These are phyloP conservation scores for Pichia manshurica DNA, from an alignment of 805 yeast genomes.

Conservation along the genomic window DNA sequence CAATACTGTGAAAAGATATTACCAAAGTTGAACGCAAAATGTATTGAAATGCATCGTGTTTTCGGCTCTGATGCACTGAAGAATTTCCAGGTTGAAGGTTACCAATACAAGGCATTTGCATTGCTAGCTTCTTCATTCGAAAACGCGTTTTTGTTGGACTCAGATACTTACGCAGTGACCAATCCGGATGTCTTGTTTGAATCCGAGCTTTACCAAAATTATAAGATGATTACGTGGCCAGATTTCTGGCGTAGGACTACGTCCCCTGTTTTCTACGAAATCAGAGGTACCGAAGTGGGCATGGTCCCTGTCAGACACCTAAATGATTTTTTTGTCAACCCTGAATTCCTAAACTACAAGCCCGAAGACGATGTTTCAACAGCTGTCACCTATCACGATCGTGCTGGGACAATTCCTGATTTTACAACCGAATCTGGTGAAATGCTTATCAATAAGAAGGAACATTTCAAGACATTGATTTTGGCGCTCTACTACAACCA, in stretches of 20 bases:
- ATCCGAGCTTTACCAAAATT: constrained; percentile 46
- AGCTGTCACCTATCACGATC: constrained; percentile 51
- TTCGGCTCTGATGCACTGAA: constrained; percentile 49
- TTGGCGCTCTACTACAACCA: constrained; percentile 55
- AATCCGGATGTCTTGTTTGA: constrained; percentile 57
- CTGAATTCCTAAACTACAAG: constrained; percentile 28
- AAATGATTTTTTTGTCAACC: constrained; percentile 30
- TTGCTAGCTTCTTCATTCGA: constrained; percentile 68
- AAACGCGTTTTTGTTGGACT: constrained; percentile 64
- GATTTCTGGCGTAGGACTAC: constrained; percentile 87
- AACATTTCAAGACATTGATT: constrained; percentile 49
- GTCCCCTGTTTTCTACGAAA: constrained; percentile 63
- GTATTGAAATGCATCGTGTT: constrained; percentile 59
- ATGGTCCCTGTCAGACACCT: constrained; percentile 26
- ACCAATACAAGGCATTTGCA: constrained; percentile 68
- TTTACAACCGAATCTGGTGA: constrained; percentile 67
- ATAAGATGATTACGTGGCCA: constrained; percentile 66
- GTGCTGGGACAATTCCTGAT: constrained; percentile 64
- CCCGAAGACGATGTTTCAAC: constrained; percentile 29
- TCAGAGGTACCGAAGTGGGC: constrained; percentile 53
- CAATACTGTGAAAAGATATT: constrained; percentile 61
- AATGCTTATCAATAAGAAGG: constrained; percentile 47
- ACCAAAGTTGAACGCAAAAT: constrained; percentile 57
- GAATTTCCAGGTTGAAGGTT: constrained; percentile 50
- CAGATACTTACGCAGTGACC: constrained; percentile 68